Evolutionary conservation across 108 stramenopile genomes (phyloP).

Genomic region (Pseudonitzschia delicatissima): DNA sequence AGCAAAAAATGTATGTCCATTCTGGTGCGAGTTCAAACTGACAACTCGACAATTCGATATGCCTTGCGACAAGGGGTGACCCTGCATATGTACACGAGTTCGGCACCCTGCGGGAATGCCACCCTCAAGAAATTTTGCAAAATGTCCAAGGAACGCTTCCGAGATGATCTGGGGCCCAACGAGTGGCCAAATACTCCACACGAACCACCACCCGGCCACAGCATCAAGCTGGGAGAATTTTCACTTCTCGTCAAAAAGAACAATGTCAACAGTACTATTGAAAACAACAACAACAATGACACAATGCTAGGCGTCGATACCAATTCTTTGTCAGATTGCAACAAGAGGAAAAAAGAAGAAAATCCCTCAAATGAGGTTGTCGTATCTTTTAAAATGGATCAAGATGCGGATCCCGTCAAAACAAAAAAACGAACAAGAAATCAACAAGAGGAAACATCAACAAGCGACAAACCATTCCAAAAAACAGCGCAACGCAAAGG

Average conservation of each 20-base stretch:
- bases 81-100: constrained; percentile 78
- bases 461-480: neutral
- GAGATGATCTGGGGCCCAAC: constrained; percentile 54
- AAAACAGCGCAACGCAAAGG: neutral
- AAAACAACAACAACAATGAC: neutral
- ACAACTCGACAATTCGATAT: constrained; percentile 12
- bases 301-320: neutral
- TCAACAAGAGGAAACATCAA: constrained; percentile 9
- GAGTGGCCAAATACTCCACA: constrained; percentile 70
- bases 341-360: neutral
- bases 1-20: neutral
- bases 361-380: neutral
- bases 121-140: constrained; percentile 80
- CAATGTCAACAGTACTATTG: neutral
- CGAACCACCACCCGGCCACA: constrained; percentile 54
- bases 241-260: constrained; percentile 76
- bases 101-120: constrained; percentile 88
- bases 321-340: neutral
- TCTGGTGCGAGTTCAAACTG: constrained; percentile 10
- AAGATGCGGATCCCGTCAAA: neutral
- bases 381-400: neutral
- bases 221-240: constrained; percentile 70
- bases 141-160: constrained; percentile 73
- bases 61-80: constrained; percentile 55
- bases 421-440: constrained; percentile 2